Base-by-base conservation (phyloP, 441 rosid species). In the Croton laevigatus region DNA sequence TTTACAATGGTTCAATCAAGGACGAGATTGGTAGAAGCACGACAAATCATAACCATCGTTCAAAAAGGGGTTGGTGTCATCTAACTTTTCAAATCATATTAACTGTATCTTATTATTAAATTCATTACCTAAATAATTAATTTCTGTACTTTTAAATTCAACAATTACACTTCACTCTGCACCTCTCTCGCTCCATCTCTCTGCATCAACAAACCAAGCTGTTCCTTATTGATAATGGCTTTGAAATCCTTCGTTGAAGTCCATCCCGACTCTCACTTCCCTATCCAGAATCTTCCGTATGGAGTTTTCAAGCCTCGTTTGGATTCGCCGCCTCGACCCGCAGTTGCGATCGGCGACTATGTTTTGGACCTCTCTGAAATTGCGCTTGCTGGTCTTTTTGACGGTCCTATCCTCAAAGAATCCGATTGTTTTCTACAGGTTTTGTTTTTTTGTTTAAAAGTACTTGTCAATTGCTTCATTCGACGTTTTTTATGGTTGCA, bases 231-330 rank as follows among this genome's bases (percentile, higher is more conserved):
- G 0, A 90, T 89, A 32, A 90, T 89, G 97, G 91, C 87, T 37
- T 80, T 81, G 78, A 80, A 84, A 70, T 90, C 96, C 20, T 94
- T 94, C 83, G n/a, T 91, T 62, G 76, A 84, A 63, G 91, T 90
- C 62, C 67, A 72, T 37, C 80, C 89, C 13, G 88, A 76, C 66
- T 91, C 93, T 20, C 97, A 94, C 78, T 94, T 91, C 81, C 94
- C 98, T 32, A 90, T 94, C 82, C 97, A 94, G 77, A 94, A 94
- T 82, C 96, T 94, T 14, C 98, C 97, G 1, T 90, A 76, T 62
- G 97, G 98, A 14, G 96, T 88, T 20, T 94, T 91, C 90, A 85
- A 81, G 82, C 87, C 85, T 32, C 71, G 78, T 5, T 68, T 84
- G 9, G 68, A 59, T 71, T 85, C 86, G 7, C 27, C 80, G 20